Conservation (phyloP, 1,139 yeast genomes). For the Kurtzmaniella quercitrusa region DNA sequence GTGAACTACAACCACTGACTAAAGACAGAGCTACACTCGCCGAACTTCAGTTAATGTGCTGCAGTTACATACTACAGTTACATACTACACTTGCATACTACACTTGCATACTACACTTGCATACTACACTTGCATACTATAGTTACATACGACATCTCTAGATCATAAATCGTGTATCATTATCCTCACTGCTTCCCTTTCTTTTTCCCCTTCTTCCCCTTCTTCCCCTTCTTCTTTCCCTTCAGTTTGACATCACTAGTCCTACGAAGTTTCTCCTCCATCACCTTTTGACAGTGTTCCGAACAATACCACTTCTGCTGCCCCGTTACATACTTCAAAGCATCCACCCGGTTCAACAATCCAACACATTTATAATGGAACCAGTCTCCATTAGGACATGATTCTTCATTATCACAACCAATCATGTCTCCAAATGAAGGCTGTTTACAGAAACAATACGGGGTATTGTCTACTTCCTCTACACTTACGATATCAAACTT, state of each 20-base stretch:
- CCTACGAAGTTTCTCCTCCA: slow-evolving; percentile 9
- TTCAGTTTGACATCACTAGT: slow-evolving; percentile 13
- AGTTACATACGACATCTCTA: no score
- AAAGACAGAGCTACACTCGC: no score
- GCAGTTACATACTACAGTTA: no score
- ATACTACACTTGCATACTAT: no score
- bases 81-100: no score
- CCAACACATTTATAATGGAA: slow-evolving; percentile 49
- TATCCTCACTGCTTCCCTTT: slow-evolving; percentile 12
- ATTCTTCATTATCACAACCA: slow-evolving; percentile 38
- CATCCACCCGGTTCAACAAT: slow-evolving; percentile 35
- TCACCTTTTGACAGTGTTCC: slow-evolving; percentile 24
- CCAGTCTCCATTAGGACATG: slow-evolving; percentile 48
- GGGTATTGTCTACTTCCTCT: slow-evolving; percentile 20
- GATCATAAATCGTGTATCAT: neutral
- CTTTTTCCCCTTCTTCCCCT: slow-evolving; percentile 14
- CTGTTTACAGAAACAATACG: slow-evolving; percentile 42
- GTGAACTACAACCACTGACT: no score
- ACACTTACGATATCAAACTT: slow-evolving; percentile 4
- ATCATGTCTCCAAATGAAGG: slow-evolving; percentile 46
- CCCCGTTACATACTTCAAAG: slow-evolving; percentile 33
- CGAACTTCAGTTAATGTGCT: no score
- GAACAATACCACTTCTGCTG: slow-evolving; percentile 42
- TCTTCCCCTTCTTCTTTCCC: slow-evolving; percentile 4
- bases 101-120: no score